Evolutionary conservation across 2,329 filamentous ascomycete genomes (phyloP).

Genomic region (Arthrobotrys musiformis): DNA sequence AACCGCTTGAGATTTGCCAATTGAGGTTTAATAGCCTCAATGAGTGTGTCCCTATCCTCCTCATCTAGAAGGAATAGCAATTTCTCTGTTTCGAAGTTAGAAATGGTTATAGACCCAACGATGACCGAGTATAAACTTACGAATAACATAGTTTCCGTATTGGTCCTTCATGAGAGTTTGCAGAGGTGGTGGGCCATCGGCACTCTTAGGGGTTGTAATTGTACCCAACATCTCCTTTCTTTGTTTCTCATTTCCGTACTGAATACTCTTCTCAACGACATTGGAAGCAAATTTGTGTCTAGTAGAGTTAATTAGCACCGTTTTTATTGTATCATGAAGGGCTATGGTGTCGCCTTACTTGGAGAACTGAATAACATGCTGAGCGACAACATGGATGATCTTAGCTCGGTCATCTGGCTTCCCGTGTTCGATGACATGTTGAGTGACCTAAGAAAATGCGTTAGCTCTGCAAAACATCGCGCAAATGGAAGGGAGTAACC

Average conservation of each 20-base stretch:
- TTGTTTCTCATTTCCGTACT: slow-evolving; percentile 75
- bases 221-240: slow-evolving; percentile 74
- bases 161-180: slow-evolving; percentile 85
- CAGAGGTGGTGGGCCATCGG: slow-evolving; percentile 77
- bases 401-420: slow-evolving; percentile 75
- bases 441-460: slow-evolving; percentile 66
- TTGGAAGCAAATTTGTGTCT: slow-evolving; percentile 94
- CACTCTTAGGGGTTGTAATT: slow-evolving; percentile 68
- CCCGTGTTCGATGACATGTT: slow-evolving; percentile 87
- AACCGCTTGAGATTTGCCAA: slow-evolving; percentile 73
- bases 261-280: slow-evolving; percentile 92
- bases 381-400: slow-evolving; percentile 79
- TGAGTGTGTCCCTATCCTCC: slow-evolving; percentile 70
- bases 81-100: slow-evolving; percentile 73
- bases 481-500: neutral
- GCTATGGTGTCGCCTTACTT: slow-evolving; percentile 65
- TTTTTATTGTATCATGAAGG: neutral
- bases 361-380: slow-evolving; percentile 77
- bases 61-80: slow-evolving; percentile 74
- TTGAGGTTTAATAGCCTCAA: slow-evolving; percentile 73
- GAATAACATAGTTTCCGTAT: slow-evolving; percentile 95
- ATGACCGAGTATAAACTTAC: slow-evolving; percentile 70
- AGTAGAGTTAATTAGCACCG: slow-evolving; percentile 17
- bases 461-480: neutral
- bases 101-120: neutral